Evolutionary conservation across 78 protist species (phyloP).

Genomic region (Mantamonas sphyraenae): DNA sequence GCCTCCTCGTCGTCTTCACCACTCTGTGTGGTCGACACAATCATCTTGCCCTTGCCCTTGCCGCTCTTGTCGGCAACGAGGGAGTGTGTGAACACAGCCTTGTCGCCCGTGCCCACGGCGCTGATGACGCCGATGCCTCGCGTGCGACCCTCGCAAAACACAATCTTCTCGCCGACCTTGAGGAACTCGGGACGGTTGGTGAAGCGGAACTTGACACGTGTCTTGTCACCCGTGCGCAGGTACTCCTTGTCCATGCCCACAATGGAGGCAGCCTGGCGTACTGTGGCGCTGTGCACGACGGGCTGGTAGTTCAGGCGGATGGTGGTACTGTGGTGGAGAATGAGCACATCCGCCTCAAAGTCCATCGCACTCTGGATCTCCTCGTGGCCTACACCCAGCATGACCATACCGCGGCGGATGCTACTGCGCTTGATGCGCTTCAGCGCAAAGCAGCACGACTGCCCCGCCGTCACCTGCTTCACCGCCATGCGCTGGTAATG

Average conservation of each 20-base stretch:
- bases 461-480: constrained; percentile 64
- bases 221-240: constrained; percentile 86
- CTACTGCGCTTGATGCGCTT: constrained; percentile 51
- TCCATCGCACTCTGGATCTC: constrained; percentile 30
- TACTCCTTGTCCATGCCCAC: constrained; percentile 39
- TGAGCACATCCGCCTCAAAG: constrained; percentile 76
- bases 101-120: too few species aligned
- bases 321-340: constrained; percentile 87
- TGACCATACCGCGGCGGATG: too few species aligned
- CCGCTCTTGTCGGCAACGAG: too few species aligned
- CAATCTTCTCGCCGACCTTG: constrained; percentile 44
- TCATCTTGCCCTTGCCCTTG: too few species aligned
- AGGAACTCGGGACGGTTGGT: constrained; percentile 75
- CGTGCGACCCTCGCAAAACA: constrained; percentile 86
- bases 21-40: too few species aligned
- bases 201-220: constrained; percentile 64
- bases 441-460: constrained; percentile 68
- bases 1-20: too few species aligned
- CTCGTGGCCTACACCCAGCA: too few species aligned
- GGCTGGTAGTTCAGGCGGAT: constrained; percentile 79
- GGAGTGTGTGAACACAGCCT: too few species aligned
- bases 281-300: constrained; percentile 76
- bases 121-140: constrained; percentile 58
- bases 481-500: constrained; percentile 35
- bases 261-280: constrained; percentile 52